Base-by-base conservation (phyloP, 2,329 filamentous ascomycete genomes). In the Paracoccidioides lutzii region DNA sequence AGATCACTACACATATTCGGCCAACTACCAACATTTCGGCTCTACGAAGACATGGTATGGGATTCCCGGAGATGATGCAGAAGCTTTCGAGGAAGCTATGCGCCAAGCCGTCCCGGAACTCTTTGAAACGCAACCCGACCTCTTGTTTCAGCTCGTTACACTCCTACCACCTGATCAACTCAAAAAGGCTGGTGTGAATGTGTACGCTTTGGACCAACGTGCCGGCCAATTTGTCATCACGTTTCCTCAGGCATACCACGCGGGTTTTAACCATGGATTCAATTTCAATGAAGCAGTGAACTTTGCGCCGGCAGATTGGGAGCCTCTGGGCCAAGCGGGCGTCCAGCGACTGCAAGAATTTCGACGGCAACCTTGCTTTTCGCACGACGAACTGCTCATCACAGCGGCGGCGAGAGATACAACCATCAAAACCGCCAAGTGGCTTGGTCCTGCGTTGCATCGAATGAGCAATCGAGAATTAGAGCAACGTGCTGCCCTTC, bases 261-360 rank as follows among this genome's bases (percentile, higher is more conserved):
- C 93, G 5, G 93, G 93, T 0, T 98, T 98, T 74, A 98, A 98
- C 65, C 93, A 98, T 64, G 93, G 87, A 0, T 98, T 98, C 76
- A 98, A 98, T 67, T 95, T 96, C 71, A 98, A 98, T 63, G 93
- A 98, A 69, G 93, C 93, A 4, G 93, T 98, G 63, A 98, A 98
- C 67, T 98, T 98, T 72, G 93, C 93, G 0, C 93, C 93, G 0
- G 79, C 77, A 33, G 93, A 98, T 64, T 98, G 93, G 93, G 93
- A 98, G 65, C 89, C 90, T 0, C 94, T 84, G 66, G 93, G 93
- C 1, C 83, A 91, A 55, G 80, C 84, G 33, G 90, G 93, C 0
- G 90, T 97, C 1, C 84, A 91, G 64, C 81, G 91, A 61, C 76
- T 97, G 35, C 88, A 93, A 63, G 80, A 85, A 52, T 98, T 96